These are phyloP conservation scores for Chloromonas sp. DNA, from an alignment of 163 green algal genomes.

Conservation along the genomic window DNA sequence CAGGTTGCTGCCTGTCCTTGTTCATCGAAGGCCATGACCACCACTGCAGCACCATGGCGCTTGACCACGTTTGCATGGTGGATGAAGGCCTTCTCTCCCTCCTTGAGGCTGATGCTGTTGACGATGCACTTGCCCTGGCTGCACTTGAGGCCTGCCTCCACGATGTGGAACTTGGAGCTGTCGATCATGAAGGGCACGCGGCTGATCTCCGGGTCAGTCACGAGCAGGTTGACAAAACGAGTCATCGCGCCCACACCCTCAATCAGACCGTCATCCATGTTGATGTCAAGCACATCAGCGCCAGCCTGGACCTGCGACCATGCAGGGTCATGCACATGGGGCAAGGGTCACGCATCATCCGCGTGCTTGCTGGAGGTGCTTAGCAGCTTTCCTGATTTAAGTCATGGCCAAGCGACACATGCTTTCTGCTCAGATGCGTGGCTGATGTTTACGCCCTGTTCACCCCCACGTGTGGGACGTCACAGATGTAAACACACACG, in stretches of 20 bases:
- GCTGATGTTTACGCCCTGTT: too few species aligned
- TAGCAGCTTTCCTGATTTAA: too few species aligned
- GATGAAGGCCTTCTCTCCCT: constrained; percentile 85
- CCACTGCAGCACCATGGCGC: constrained; percentile 86
- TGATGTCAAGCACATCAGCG: constrained; percentile 93
- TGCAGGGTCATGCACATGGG: background rate
- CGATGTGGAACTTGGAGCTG: constrained; percentile 95
- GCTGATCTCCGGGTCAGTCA: constrained; percentile 90
- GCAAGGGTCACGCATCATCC: background rate
- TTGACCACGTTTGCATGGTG: constrained; percentile 75
- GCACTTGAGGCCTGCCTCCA: constrained; percentile 97
- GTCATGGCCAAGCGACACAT: too few species aligned
- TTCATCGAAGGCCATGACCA: constrained; percentile 99
- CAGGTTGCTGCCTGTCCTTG: constrained; percentile 85
- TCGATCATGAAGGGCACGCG: constrained; percentile 99
- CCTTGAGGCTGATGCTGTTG: constrained; percentile 98
- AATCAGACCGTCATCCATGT: constrained; percentile 86
- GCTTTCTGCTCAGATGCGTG: too few species aligned
- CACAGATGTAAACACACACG: too few species aligned
- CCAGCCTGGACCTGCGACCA: constrained; percentile 70
- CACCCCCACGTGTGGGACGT: too few species aligned
- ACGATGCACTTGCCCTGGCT: constrained; percentile 97
- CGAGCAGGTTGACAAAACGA: constrained; percentile 94
- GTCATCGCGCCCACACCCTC: constrained; percentile 92
- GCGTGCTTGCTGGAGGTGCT: too few species aligned